A percentile compares a stretch with the other conserved stretches of the same genome.
Conservation (phyloP, 768 basidiomycete species). For the Kwoniella sp. region DNA sequence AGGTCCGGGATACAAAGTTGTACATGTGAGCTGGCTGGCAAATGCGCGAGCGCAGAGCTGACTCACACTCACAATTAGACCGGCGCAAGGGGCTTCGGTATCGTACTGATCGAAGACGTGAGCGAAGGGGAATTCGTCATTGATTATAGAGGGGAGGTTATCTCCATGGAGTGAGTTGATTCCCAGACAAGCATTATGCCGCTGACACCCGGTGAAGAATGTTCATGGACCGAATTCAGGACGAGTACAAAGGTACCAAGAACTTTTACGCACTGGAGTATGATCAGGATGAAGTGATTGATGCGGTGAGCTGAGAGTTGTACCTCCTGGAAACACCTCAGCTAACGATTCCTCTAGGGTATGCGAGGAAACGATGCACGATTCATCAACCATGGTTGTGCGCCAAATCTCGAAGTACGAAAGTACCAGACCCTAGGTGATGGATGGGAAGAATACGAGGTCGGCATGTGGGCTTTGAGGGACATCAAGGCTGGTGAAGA, state of each 20-base stretch:
- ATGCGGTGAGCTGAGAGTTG: constrained; percentile 46
- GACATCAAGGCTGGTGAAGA: constrained; percentile 56
- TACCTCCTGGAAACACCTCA: neutral
- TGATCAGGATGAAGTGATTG: constrained; percentile 57
- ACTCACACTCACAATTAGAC: too few species aligned
- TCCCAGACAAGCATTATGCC: neutral
- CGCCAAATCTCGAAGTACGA: constrained; percentile 56
- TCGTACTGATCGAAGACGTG: constrained; percentile 51
- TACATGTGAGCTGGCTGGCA: constrained; percentile 47
- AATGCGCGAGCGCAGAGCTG: too few species aligned
- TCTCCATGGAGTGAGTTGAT: constrained; percentile 49
- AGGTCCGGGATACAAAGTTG: constrained; percentile 44
- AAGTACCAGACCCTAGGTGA: constrained; percentile 54
- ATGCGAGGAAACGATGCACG: constrained; percentile 56
- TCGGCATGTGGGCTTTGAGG: constrained; percentile 56
- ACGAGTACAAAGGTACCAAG: constrained; percentile 45
- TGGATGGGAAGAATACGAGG: constrained; percentile 56
- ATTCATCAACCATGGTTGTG: constrained; percentile 58
- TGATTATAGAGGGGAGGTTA: constrained; percentile 57
- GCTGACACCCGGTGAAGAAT: constrained; percentile 27
- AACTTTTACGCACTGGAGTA: constrained; percentile 58
- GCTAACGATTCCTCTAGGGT: constrained; percentile 36
- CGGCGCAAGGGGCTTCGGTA: constrained; percentile 55
- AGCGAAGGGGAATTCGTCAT: constrained; percentile 55
- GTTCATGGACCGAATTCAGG: constrained; percentile 49